Evolutionary conservation across 257 asterid species (phyloP), one percentile per base, ranked within the genome.

Genomic region (Solanum neorickii): DNA sequence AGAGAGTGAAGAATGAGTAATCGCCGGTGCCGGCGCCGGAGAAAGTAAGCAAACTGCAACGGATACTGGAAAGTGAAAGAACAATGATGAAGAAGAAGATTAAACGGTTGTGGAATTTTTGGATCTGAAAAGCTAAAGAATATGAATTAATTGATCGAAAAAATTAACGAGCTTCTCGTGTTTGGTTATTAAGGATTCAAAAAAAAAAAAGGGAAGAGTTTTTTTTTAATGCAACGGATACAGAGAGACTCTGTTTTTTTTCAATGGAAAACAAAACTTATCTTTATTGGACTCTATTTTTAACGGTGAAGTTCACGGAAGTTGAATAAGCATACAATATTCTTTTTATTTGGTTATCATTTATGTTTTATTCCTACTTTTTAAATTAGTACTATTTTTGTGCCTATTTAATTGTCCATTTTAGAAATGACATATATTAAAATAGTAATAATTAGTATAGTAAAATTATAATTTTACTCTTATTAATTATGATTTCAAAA

Each of bases 161-260:
- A 83, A 13, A 35, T 27, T 20, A 68, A 89, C 91, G 90, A 89
- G 93, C 29, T 86, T 93, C 94, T 91, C 94, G 98, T 94, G 98
- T 90, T 41, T 41, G 11, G 84, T 87, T 66, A 70, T 59, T 13
- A 76, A 84, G 82, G 72, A 86, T 90, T 91, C 90, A 88, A 88
- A 87, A 37, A 37, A 87, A 89, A 86, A 83, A 31, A 49, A 9
- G 62, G 41, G 78, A 9, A 82, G 87, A 62, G 90, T 83, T 90
- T 88, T 91, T 84, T 91, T 83, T 94, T 29, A 95, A 92, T 89
- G 93, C 90, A 78, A 83, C 52, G 86, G 37, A 56, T 35, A 78
- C 52, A 27, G 35, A 76, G 60, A 66, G 86, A 83, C 83, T 72
- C 42, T 47, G 62, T 20, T 37, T 76, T 33, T 33, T 42, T 72